Base-by-base conservation (phyloP, 106 monocot species). In the Hemerocallis citrina region DNA sequence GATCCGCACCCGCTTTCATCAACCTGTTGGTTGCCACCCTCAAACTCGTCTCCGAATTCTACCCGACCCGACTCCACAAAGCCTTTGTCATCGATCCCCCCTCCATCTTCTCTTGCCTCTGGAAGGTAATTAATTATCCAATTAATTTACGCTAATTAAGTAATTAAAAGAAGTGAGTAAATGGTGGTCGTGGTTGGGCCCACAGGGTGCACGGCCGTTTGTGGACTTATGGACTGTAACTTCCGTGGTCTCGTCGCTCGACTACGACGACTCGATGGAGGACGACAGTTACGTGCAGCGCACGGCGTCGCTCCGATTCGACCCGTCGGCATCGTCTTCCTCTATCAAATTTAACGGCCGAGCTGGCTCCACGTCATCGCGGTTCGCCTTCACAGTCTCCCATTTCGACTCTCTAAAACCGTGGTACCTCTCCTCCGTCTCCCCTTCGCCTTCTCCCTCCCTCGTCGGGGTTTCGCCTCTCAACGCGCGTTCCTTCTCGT, bases 381-480 rank as follows among this genome's bases (percentile, higher is more conserved):
- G 87, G 5, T 88, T 88, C 73, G 73, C 82, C n/a, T 88, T 88
- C 87, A 88, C 87, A 0, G 87, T 88, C 46, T 88, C 87, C 25
- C 79, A 69, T 64, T 32, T 79, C 16, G 87, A 88, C 71, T 68
- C 87, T 0, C 65, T 88, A 1, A 88, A 88, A 52, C 87, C 87
- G 11, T 88, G 87, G 87, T 82, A 82, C 62, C 79, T 88, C 34
- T 76, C 72, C 64, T 61, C 41, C 4, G 61, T 34, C 9, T 4
- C 57, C 10, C 39, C 60, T 17, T 66, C 33, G 13, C 67, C 61
- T 23, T 62, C 59, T 23, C 72, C 81, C 0, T 75, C 72, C 0
- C 71, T 81, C 7, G 24, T 67, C 35, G 78, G 74, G 14, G 63
- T 67, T 15, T 62, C 78, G 8, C 72, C 66, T 4, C 61, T 66